Conservation (phyloP, 495 filamentous ascomycete species). For the Xylaria nigripes region DNA sequence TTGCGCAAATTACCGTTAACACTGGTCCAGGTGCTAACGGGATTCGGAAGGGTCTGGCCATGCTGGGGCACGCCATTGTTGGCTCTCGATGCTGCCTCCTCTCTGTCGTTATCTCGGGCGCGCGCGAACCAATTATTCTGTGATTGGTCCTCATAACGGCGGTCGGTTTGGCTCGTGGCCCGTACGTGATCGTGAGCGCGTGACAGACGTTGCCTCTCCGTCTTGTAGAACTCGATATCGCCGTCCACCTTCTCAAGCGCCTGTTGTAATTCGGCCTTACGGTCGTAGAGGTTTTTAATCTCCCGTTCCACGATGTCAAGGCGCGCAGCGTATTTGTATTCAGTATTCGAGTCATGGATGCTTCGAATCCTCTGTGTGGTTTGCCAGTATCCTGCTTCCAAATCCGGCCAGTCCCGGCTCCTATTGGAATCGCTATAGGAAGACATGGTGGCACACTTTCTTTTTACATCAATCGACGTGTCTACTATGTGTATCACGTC, state of each 20-base stretch:
- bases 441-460: slow-evolving; percentile 20
- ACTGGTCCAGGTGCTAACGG: slow-evolving; percentile 20
- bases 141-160: slow-evolving; percentile 15
- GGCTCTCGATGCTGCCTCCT: slow-evolving; percentile 12
- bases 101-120: slow-evolving; percentile 11
- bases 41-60: slow-evolving; percentile 10
- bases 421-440: slow-evolving; percentile 11
- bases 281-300: slow-evolving; percentile 15
- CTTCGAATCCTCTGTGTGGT: slow-evolving; percentile 12
- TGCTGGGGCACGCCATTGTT: slow-evolving; percentile 11
- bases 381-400: slow-evolving; percentile 17
- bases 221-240: slow-evolving; percentile 13
- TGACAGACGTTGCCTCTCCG: slow-evolving; percentile 14
- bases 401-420: slow-evolving; percentile 15
- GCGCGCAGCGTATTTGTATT: slow-evolving; percentile 10
- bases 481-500: not conserved
- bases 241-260: slow-evolving; percentile 8
- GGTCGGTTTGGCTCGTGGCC: slow-evolving; percentile 1
- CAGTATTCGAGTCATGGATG: slow-evolving; percentile 12
- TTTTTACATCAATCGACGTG: slow-evolving; percentile 1
- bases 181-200: slow-evolving; percentile 14
- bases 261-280: slow-evolving; percentile 7
- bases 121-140: slow-evolving; percentile 15
- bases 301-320: slow-evolving; percentile 13
- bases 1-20: slow-evolving; percentile 20